phyloP scores from a whole-genome alignment of 2,329 filamentous ascomycete genomes.

The Neobulgaria alba region DNA sequence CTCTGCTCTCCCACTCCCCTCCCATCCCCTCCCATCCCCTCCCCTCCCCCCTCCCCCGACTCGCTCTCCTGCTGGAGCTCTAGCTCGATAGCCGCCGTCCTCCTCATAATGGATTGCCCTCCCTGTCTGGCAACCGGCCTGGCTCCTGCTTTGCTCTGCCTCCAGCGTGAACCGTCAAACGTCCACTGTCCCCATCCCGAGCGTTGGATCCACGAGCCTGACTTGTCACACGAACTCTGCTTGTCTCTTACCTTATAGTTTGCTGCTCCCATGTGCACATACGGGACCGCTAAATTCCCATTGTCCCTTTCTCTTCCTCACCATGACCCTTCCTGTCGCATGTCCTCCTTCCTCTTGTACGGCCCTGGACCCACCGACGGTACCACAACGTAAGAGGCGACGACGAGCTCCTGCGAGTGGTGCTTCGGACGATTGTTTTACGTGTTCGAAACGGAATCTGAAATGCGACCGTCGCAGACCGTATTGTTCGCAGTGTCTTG shows the following conservation, averaged over 20 bases:
- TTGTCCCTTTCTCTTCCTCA: conserved; percentile 37
- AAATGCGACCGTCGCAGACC: conserved; percentile 88
- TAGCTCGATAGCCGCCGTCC: conserved; percentile 8
- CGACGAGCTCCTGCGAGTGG: conserved; percentile 83
- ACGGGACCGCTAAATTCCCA: conserved; percentile 8
- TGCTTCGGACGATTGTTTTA: conserved; percentile 90
- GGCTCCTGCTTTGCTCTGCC: no score
- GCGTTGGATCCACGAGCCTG: conserved; percentile 13
- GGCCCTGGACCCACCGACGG: conserved; percentile 23
- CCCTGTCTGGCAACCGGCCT: conserved; percentile 13
- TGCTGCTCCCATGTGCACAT: conserved; percentile 12
- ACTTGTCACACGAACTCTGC: conserved; percentile 1
- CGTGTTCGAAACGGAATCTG: conserved; percentile 73
- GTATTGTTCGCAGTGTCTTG: conserved; percentile 91
- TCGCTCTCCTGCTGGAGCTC: conserved; percentile 1
- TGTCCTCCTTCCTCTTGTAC: conserved; percentile 24
- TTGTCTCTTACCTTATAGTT: conserved; percentile 13
- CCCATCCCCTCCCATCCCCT: conserved; percentile 1
- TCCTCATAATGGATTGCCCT: conserved; percentile 22
- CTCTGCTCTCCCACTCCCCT: neutral
- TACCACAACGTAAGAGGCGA: conserved; percentile 52
- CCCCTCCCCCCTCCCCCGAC: neutral
- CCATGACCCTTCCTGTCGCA: conserved; percentile 28
- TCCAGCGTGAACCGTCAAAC: no score
- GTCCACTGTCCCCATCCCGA: conserved; percentile 13